Percentiles rank a stretch among this genome's conserved stretches.
phyloP scores from a whole-genome alignment of 2,329 filamentous ascomycete species.

The Lasiodiplodia hormozganensis region DNA sequence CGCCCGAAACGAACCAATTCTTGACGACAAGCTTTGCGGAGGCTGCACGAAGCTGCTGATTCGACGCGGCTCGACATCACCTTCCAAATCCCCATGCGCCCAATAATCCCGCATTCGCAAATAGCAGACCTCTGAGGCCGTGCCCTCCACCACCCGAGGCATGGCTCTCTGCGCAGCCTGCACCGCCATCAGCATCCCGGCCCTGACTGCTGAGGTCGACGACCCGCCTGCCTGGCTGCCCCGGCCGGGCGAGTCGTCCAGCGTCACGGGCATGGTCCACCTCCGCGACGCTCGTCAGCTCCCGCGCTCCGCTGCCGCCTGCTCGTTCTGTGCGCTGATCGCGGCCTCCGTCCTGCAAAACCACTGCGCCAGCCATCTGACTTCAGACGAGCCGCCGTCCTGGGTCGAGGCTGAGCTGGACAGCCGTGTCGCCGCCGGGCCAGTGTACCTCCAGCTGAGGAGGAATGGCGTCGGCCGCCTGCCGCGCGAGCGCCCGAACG shows the following conservation, averaged over 20 bases:
- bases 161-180: constrained; percentile 37
- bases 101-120: constrained; percentile 20
- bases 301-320: constrained; percentile 25
- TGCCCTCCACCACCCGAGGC: constrained; percentile 10
- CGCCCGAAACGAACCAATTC: constrained; percentile 15
- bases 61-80: constrained; percentile 8
- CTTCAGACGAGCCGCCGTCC: constrained; percentile 18
- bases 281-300: constrained; percentile 32
- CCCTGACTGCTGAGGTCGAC: constrained; percentile 31
- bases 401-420: constrained; percentile 31
- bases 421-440: constrained; percentile 30
- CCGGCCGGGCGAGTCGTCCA: constrained; percentile 31
- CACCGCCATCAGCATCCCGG: constrained; percentile 29
- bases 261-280: constrained; percentile 33
- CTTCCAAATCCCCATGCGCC: constrained; percentile 21
- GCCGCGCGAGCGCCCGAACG: constrained; percentile 17
- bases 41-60: constrained; percentile 12
- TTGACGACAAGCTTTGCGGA: neutral
- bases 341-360: constrained; percentile 33
- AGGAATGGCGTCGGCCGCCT: constrained; percentile 33
- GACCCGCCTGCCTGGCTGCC: constrained; percentile 35
- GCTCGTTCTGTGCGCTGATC: constrained; percentile 35
- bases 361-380: constrained; percentile 23
- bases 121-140: constrained; percentile 24
- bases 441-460: constrained; percentile 36